Evolutionary conservation across 306 rosid species (phyloP), one percentile per base, ranked within the genome.

Genomic region (Hippophae gyantsensis): DNA sequence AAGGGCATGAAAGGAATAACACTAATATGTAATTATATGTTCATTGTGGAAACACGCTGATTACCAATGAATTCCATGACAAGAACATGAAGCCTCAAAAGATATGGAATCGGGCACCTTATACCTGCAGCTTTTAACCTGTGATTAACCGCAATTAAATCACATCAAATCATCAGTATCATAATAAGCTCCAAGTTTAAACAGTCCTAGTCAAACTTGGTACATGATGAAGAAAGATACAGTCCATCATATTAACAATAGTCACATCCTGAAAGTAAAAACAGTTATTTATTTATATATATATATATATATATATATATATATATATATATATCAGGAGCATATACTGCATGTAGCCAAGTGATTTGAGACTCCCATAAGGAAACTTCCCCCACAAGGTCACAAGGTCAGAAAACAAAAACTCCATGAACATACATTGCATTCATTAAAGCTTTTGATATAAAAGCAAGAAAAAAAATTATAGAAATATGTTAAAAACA

Each of bases 51-150:
- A 32, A 32, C 38, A 32, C 5, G 38, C 38, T 57, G 46, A n/a
- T 54, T 77, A 87, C 98, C 98, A 57, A 90, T 85, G 66, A 90
- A 87, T 68, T 90, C 98, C 98, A 90, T 90, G 59, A 85, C 95
- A 59, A 90, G 73, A 45, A 90, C 89, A 61, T 90, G 94, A 63
- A 76, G 69, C 64, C 92, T 79, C 68, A 87, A 73, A 61, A 77
- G 81, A 40, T 60, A 42, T 51, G 86, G 81, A 10, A 76, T 63
- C 11, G 98, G 96, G 72, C 98, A 85, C 68, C 95, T 82, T 64
- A 90, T 77, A 66, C 96, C 95, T 8, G 81, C 86, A 13, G 85
- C 89, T 79, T 81, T 85, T 65, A 90, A 68, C 92, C 98, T 90
- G 83, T 69, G 77, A 18, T 55, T 42, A 32, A 45, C 8, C 48